Evolutionary conservation across 176 grass and related monocot species (phyloP).

Genomic region (Dendrocalamus sinicus): DNA sequence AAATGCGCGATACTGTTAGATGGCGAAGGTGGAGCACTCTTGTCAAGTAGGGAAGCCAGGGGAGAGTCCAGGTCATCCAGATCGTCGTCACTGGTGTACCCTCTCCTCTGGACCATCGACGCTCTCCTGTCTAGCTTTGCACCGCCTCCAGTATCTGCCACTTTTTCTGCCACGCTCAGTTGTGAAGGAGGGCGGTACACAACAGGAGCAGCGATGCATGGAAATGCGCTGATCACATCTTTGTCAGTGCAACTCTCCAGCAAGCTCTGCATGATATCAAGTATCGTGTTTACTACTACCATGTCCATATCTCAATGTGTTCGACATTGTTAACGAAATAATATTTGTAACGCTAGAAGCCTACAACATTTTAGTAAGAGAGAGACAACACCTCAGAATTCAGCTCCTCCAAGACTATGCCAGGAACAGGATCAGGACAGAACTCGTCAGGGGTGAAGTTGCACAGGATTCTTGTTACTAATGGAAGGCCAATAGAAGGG

Average conservation of each 20-base stretch:
- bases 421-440: slow-evolving; percentile 83
- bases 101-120: slow-evolving; percentile 67
- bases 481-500: slow-evolving; percentile 70
- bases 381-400: slow-evolving; percentile 79
- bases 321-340: slow-evolving; percentile 1
- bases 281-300: neutral
- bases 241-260: slow-evolving; percentile 47
- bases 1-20: slow-evolving; percentile 17
- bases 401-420: slow-evolving; percentile 78
- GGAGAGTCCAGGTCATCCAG: slow-evolving; percentile 74
- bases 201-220: slow-evolving; percentile 55
- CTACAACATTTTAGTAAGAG: neutral
- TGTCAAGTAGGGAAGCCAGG: slow-evolving; percentile 59
- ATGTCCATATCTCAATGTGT: slow-evolving; percentile 12
- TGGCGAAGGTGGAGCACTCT: slow-evolving; percentile 49
- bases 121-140: slow-evolving; percentile 65
- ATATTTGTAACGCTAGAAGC: neutral
- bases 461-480: slow-evolving; percentile 86
- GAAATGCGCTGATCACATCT: slow-evolving; percentile 48
- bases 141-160: slow-evolving; percentile 38
- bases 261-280: slow-evolving; percentile 61
- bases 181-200: slow-evolving; percentile 49
- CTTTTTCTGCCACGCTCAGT: slow-evolving; percentile 58
- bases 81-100: slow-evolving; percentile 80
- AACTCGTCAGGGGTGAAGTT: slow-evolving; percentile 96